Percentiles rank a stretch among this genome's conserved stretches.
phyloP scores from a whole-genome alignment of 176 grass and related monocot species.

The Juncus effusus region DNA sequence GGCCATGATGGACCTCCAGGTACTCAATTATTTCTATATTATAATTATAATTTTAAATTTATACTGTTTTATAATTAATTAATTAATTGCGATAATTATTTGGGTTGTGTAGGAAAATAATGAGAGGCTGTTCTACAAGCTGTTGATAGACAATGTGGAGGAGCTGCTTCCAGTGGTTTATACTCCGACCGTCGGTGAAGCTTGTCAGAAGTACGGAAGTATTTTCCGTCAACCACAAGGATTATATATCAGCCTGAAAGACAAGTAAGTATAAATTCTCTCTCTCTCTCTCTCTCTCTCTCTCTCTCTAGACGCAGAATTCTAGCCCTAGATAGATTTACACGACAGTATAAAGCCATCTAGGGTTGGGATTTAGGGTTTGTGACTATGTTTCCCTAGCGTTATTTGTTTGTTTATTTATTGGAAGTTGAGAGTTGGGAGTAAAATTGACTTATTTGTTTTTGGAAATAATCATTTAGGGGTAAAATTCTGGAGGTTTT shows the following conservation, averaged over 20 bases:
- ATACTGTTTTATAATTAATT: neutral
- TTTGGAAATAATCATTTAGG: slow-evolving; percentile 24
- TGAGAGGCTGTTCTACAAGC: slow-evolving; percentile 95
- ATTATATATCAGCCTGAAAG: slow-evolving; percentile 90
- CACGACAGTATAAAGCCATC: too few relatives aligned
- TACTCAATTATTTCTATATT: slow-evolving; percentile 16
- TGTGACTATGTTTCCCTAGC: too few relatives aligned
- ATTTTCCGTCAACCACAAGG: slow-evolving; percentile 86
- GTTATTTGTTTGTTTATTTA: too few relatives aligned
- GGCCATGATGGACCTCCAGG: slow-evolving; percentile 99
- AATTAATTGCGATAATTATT: slow-evolving; percentile 4
- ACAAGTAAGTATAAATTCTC: slow-evolving; percentile 54
- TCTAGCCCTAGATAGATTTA: too few relatives aligned
- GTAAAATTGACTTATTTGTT: too few relatives aligned
- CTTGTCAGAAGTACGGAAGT: slow-evolving; percentile 99
- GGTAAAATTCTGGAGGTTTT: slow-evolving; percentile 88
- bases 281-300: neutral
- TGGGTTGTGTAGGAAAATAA: slow-evolving; percentile 62
- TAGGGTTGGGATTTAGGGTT: too few relatives aligned
- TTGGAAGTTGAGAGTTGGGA: too few relatives aligned
- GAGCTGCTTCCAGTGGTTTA: slow-evolving; percentile 93
- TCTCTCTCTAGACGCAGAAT: too few relatives aligned
- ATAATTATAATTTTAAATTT: slow-evolving; percentile 11
- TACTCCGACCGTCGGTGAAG: slow-evolving; percentile 95
- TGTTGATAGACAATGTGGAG: slow-evolving; percentile 97